Conservation (phyloP, 768 basidiomycete species). For the Calocera viscosa region DNA sequence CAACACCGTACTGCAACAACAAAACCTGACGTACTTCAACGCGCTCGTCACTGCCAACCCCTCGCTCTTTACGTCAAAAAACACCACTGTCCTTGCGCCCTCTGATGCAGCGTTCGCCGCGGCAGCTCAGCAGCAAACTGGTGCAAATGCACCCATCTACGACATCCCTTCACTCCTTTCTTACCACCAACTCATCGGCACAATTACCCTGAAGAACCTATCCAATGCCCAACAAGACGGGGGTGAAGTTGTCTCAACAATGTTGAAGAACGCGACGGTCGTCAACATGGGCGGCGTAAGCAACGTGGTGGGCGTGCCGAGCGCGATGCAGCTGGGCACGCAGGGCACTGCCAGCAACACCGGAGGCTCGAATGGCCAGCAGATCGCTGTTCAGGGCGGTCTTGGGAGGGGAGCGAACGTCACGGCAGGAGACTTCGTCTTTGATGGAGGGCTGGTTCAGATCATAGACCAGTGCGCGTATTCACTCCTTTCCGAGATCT, state of each 20-base stretch:
- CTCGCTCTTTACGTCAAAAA: neutral
- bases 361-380: neutral
- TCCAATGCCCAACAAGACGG: neutral
- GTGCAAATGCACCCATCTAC: neutral
- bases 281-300: slow-evolving; percentile 2
- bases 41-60: neutral
- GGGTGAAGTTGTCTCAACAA: neutral
- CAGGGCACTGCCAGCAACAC: neutral
- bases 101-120: neutral
- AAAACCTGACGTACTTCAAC: neutral
- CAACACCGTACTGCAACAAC: neutral
- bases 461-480: neutral
- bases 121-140: neutral
- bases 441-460: neutral
- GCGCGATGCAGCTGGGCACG: neutral
- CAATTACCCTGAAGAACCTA: neutral
- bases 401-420: neutral
- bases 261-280: neutral
- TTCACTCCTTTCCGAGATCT: neutral
- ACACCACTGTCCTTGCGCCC: neutral
- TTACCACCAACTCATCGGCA: neutral
- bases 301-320: slow-evolving; percentile 1
- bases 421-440: neutral
- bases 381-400: neutral
- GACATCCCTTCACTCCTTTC: neutral